Evolutionary conservation across 129 eudicot species (phyloP).

Genomic region (Rutidosis leptorrhynchoides): DNA sequence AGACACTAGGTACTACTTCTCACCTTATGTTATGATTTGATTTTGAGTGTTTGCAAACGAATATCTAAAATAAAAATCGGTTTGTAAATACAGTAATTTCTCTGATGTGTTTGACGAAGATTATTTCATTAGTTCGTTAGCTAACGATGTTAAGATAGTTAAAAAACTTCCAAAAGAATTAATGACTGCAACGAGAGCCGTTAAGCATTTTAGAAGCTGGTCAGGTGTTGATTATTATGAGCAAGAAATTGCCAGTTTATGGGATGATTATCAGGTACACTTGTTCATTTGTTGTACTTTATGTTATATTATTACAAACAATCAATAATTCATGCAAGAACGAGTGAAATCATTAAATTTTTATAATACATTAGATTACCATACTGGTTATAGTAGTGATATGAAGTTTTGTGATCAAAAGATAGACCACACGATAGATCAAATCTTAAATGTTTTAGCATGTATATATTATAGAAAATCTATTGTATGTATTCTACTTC

Average conservation of each 20-base stretch:
- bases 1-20: conserved; percentile 65
- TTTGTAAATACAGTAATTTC: conserved; percentile 72
- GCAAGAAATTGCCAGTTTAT: conserved; percentile 78
- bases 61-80: not conserved
- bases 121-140: conserved; percentile 71
- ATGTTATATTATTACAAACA: conserved; percentile 8
- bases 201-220: conserved; percentile 95
- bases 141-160: conserved; percentile 64
- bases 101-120: conserved; percentile 90
- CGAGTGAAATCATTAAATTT: not conserved
- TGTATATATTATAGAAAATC: not conserved
- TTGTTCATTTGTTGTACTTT: not conserved
- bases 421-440: too few species aligned
- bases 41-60: conserved; percentile 7
- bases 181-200: conserved; percentile 74
- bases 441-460: not conserved
- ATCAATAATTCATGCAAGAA: not conserved
- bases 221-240: conserved; percentile 86
- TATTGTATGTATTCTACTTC: not conserved
- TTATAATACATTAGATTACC: not conserved
- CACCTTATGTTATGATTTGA: not conserved
- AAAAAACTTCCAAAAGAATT: conserved; percentile 79
- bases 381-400: not conserved
- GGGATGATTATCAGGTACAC: conserved; percentile 79
- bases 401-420: not conserved